phyloP scores from a whole-genome alignment of 768 basidiomycete genomes.

The Lentinula boryana region DNA sequence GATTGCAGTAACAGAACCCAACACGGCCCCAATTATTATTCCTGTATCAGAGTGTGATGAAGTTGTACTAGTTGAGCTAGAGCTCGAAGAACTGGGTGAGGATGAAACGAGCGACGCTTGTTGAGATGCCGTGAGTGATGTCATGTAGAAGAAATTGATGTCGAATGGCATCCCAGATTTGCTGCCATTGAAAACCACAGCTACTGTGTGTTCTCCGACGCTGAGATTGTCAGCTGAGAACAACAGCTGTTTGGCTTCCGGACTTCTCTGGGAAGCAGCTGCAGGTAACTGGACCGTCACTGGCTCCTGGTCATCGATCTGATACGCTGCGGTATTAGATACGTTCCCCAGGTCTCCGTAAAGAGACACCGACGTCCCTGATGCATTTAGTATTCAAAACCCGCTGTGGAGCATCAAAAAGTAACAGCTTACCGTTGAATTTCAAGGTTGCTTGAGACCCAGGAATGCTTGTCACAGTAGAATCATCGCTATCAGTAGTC shows the following conservation, averaged over 20 bases:
- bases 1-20: neutral
- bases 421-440: neutral
- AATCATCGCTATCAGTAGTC: neutral
- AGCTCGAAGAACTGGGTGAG: neutral
- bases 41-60: neutral
- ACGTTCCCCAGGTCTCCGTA: neutral
- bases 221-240: neutral
- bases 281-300: neutral
- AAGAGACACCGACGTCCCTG: neutral
- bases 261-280: neutral
- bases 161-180: slow-evolving; percentile 2
- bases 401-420: neutral
- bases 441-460: neutral
- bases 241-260: neutral
- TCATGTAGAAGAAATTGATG: neutral
- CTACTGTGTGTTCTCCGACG: neutral
- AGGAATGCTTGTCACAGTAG: neutral
- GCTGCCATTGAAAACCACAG: neutral
- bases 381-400: neutral
- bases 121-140: neutral
- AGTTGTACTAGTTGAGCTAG: neutral
- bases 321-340: neutral
- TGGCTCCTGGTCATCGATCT: neutral
- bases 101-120: neutral
- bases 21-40: neutral